Evolutionary conservation across 306 rosid genomes (phyloP).

Genomic region (Cyamopsis tetragonoloba): DNA sequence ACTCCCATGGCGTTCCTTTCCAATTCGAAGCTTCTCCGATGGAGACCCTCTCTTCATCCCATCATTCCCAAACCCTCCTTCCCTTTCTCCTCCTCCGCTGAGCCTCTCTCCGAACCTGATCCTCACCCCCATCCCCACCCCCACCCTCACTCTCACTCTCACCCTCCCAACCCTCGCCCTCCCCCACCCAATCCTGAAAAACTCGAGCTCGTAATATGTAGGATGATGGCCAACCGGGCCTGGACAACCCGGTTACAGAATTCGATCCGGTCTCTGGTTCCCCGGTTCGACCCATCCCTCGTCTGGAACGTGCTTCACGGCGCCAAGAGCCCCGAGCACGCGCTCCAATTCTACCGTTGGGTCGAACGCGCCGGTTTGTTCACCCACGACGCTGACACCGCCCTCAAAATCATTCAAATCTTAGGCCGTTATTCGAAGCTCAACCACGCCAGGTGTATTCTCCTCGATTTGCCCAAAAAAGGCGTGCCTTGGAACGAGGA

Average conservation of each 20-base stretch:
- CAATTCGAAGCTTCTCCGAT: constrained; percentile 46
- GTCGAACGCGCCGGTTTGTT: constrained; percentile 70
- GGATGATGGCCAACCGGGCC: constrained; percentile 83
- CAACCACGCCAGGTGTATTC: constrained; percentile 82
- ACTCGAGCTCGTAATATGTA: constrained; percentile 47
- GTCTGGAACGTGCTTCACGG: constrained; percentile 73
- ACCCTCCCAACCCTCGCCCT: background rate
- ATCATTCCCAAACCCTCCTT: constrained; percentile 19
- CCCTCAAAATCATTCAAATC: constrained; percentile 76
- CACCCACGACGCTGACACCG: constrained; percentile 63
- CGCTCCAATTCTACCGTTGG: constrained; percentile 88
- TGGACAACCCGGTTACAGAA: constrained; percentile 91
- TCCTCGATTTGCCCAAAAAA: constrained; percentile 54
- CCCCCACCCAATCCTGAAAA: constrained; percentile 33
- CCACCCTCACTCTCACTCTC: background rate
- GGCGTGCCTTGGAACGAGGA: constrained; percentile 60
- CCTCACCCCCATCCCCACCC: background rate
- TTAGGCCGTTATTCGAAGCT: constrained; percentile 64
- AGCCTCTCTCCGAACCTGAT: constrained; percentile 21
- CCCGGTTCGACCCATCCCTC: constrained; percentile 57
- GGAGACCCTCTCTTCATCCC: constrained; percentile 32
- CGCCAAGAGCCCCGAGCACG: constrained; percentile 60
- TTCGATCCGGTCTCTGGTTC: constrained; percentile 65
- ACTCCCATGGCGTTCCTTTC: constrained; percentile 48
- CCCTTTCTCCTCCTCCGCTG: constrained; percentile 30